Conservation (phyloP, 2,329 filamentous ascomycete genomes). For the Xylaria sp. region DNA sequence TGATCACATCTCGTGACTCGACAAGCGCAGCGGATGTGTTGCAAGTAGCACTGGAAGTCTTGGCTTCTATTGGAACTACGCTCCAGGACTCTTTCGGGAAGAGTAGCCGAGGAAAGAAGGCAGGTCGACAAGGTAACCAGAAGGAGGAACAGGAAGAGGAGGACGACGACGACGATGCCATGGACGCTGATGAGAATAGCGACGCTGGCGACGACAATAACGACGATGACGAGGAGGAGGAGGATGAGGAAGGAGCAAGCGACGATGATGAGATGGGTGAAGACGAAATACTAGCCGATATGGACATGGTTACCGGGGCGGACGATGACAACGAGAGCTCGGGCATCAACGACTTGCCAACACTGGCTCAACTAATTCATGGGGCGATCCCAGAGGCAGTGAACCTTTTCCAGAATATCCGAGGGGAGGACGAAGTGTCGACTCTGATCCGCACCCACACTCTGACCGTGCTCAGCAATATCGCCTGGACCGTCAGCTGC, state of each 20-base stretch:
- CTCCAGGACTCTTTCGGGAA: constrained; percentile 48
- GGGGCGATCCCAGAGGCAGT: constrained; percentile 46
- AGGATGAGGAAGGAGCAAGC: constrained; percentile 33
- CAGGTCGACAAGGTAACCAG: too few relatives aligned
- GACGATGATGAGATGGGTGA: constrained; percentile 50
- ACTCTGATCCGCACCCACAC: constrained; percentile 47
- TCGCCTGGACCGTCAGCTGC: constrained; percentile 60
- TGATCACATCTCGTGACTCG: constrained; percentile 35
- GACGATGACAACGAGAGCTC: constrained; percentile 40
- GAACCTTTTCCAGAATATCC: constrained; percentile 37
- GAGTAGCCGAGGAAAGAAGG: constrained; percentile 30
- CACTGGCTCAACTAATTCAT: constrained; percentile 44
- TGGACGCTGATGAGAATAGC: constrained; percentile 36
- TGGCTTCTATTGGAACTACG: constrained; percentile 59
- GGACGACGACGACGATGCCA: constrained; percentile 32
- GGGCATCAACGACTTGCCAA: constrained; percentile 48
- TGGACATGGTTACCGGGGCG: constrained; percentile 56
- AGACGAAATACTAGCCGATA: constrained; percentile 56
- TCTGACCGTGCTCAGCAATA: constrained; percentile 59
- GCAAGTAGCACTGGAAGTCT: constrained; percentile 54
- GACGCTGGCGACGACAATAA: constrained; percentile 32
- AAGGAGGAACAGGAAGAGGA: constrained; percentile 38
- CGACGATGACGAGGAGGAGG: constrained; percentile 32
- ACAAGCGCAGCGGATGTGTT: constrained; percentile 42
- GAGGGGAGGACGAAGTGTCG: constrained; percentile 37